phyloP scores from a whole-genome alignment of 768 basidiomycete species.

The Rhizopogon rudus region DNA sequence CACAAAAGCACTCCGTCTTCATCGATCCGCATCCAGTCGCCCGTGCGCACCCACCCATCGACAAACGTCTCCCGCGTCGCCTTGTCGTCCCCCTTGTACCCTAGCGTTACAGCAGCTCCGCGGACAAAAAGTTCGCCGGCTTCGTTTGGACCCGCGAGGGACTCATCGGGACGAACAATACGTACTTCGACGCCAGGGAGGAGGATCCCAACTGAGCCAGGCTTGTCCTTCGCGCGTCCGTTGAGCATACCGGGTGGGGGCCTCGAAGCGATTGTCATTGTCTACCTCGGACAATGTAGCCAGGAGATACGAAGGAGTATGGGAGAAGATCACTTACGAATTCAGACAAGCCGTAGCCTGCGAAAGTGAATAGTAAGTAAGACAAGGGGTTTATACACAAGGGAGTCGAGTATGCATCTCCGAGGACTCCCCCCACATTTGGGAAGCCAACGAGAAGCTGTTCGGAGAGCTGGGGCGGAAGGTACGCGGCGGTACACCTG shows the following conservation, averaged over 20 bases:
- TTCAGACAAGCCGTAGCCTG: constrained; percentile 65
- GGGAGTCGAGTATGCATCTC: constrained; percentile 34
- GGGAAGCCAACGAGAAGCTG: constrained; percentile 31
- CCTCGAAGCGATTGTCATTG: constrained; percentile 41
- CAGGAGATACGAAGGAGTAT: background rate
- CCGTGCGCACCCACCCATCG: constrained; percentile 66
- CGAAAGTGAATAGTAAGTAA: background rate
- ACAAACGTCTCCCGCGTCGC: constrained; percentile 56
- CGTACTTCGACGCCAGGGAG: constrained; percentile 54
- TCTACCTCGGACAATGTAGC: constrained; percentile 29
- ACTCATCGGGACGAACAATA: constrained; percentile 47
- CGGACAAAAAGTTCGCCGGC: constrained; percentile 56
- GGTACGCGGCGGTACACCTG: constrained; percentile 52
- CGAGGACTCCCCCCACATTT: constrained; percentile 21
- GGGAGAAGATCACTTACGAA: constrained; percentile 30
- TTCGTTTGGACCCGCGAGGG: constrained; percentile 47
- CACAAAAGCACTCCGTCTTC: constrained; percentile 56
- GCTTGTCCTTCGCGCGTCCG: constrained; percentile 29
- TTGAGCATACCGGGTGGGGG: constrained; percentile 37
- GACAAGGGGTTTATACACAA: background rate
- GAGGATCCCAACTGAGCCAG: constrained; percentile 47
- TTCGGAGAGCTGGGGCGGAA: constrained; percentile 43
- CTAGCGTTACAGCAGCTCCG: constrained; percentile 44
- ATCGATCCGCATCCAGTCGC: constrained; percentile 56
- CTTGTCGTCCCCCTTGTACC: constrained; percentile 63